Evolutionary conservation across 2,329 filamentous ascomycete species (phyloP).

Genomic region (Claviceps pusilla): DNA sequence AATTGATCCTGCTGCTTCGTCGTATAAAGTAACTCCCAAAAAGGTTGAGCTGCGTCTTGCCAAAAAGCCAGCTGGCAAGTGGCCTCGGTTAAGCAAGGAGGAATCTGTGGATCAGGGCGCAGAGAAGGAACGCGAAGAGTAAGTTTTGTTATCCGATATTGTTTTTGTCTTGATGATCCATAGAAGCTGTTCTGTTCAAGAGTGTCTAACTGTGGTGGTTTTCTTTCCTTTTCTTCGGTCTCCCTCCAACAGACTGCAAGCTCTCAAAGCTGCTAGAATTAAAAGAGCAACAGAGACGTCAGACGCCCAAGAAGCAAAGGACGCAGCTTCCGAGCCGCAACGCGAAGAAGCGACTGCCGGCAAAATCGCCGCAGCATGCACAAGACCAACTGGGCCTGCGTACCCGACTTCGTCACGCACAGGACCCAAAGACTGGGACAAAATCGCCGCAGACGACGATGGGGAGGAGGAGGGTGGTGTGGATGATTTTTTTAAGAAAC

Average conservation of each 20-base stretch:
- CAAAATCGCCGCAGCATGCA: background rate
- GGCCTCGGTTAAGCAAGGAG: conserved; percentile 29
- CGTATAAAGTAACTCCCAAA: conserved; percentile 51
- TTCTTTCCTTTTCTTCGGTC: background rate
- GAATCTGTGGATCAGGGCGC: background rate
- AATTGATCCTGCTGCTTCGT: conserved; percentile 47
- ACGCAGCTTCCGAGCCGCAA: background rate
- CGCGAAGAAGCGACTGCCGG: background rate
- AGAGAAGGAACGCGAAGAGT: background rate
- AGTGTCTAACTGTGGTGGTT: background rate
- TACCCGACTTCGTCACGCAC: conserved; percentile 79
- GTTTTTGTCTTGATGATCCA: background rate
- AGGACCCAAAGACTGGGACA: conserved; percentile 89
- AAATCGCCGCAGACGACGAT: conserved; percentile 40
- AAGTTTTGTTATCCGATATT: background rate
- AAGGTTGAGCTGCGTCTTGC: conserved; percentile 66
- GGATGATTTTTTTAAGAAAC: conserved; percentile 75
- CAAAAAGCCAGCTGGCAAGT: conserved; percentile 56
- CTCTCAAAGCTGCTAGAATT: background rate
- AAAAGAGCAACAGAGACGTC: background rate
- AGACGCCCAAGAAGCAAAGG: background rate
- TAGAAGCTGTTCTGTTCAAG: too few species aligned
- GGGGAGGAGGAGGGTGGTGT: conserved; percentile 48
- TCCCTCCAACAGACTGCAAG: background rate
- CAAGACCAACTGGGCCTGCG: conserved; percentile 25